Evolutionary conservation across 2,329 filamentous ascomycete species (phyloP), one percentile per base, ranked within the genome.

Genomic region (Cucurbitaria berberidis): DNA sequence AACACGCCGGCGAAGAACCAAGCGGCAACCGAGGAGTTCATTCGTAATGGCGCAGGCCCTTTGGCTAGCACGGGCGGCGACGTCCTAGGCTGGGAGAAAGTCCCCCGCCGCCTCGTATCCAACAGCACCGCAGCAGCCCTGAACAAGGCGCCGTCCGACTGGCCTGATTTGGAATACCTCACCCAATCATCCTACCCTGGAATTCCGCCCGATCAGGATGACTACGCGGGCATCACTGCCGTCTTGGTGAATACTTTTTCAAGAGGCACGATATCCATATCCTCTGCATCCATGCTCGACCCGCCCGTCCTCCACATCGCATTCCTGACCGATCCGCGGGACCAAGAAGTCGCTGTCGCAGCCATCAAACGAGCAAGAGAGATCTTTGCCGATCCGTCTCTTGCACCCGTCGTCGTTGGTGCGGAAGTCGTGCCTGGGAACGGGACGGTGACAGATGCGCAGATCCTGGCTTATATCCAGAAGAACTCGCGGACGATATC

Each of bases 181-280:
- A 46, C 39, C 40, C 27, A 40, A 22, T 42, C 11, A 38, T 38
- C 11, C 11, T 64, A 57, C 47, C 57, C 64, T 10, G 59, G 57
- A 2, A 21, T 50, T 5, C 64, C 68, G 0, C 54, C 60, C 9
- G 60, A 66, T 29, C 45, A 53, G 15, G 59, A 59, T 19, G 63
- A 75, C 30, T 72, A 72, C 42, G 72, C 61, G 1, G 59, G 61
- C 3, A 62, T 77, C 18, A 39, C 52, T 4, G 64, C 56, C 8
- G 55, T 66, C 3, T 53, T 76, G 1, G 58, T 73, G 3, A 63
- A 71, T 3, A 68, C 75, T 0, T 53, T 71, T 13, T 76, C 72
- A 2, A 67, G 70, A 1, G 74, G 74, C 5, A 72, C 53, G 13
- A 59, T 77, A 16, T 67, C 67, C 0, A 69, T 76, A 13, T 26